Conservation (phyloP, 23 red algal genomes). For the Gracilaria gracilis region DNA sequence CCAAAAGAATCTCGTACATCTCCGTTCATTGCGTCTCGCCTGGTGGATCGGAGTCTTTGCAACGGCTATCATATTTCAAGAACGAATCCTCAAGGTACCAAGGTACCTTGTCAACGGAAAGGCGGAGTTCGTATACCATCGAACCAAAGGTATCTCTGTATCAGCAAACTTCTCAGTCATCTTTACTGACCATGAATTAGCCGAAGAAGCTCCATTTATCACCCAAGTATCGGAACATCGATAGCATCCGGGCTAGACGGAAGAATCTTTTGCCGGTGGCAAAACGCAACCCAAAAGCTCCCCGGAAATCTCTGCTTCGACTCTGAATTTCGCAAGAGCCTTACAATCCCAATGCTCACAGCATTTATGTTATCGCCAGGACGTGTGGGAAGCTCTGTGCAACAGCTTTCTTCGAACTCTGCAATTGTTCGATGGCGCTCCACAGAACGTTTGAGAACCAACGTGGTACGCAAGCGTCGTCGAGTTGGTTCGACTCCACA, state of each 20-base stretch:
- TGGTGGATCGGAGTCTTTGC: too few relatives aligned
- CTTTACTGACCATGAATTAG: too few relatives aligned
- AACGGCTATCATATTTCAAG: too few relatives aligned
- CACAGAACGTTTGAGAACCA: neutral
- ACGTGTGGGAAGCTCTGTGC: neutral
- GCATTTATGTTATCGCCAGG: constrained; percentile 12
- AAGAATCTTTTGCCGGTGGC: neutral
- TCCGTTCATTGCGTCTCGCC: neutral
- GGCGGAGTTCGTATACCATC: too few relatives aligned
- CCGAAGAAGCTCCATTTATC: too few relatives aligned
- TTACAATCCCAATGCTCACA: neutral
- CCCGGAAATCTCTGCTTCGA: neutral
- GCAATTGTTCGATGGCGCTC: neutral
- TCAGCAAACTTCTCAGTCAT: too few relatives aligned
- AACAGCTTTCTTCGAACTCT: neutral
- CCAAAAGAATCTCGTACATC: neutral
- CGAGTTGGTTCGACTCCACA: neutral
- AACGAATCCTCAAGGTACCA: too few relatives aligned
- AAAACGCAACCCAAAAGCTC: too few relatives aligned
- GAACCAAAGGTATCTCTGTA: too few relatives aligned
- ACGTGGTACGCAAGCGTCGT: neutral
- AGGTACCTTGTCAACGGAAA: too few relatives aligned
- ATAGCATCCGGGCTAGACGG: neutral
- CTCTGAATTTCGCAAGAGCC: neutral
- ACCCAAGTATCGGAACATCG: too few relatives aligned